phyloP scores from a whole-genome alignment of 2,329 filamentous ascomycete species.

The Onygena corvina region DNA sequence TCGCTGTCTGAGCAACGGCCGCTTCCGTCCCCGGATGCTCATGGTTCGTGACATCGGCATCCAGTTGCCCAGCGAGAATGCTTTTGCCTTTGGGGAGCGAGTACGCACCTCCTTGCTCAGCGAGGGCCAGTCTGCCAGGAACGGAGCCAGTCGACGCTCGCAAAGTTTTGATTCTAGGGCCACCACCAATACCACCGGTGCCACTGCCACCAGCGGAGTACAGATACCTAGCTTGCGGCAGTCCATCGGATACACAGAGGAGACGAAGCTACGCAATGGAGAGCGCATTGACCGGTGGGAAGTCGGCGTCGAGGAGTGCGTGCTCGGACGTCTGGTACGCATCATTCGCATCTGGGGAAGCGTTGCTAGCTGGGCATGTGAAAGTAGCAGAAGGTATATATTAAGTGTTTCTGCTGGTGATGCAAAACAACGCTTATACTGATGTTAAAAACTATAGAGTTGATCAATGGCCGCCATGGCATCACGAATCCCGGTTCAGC shows the following conservation, averaged over 20 bases:
- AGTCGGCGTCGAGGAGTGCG: slow-evolving; percentile 41
- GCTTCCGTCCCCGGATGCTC: slow-evolving; percentile 43
- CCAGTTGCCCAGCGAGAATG: slow-evolving; percentile 45
- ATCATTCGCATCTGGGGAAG: slow-evolving; percentile 45
- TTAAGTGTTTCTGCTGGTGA: not conserved
- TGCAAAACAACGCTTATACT: not conserved
- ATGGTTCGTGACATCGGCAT: slow-evolving; percentile 40
- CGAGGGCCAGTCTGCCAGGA: slow-evolving; percentile 26
- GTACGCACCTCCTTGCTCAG: slow-evolving; percentile 41
- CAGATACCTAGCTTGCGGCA: slow-evolving; percentile 34
- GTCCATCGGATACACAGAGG: slow-evolving; percentile 27
- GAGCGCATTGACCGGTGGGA: slow-evolving; percentile 42
- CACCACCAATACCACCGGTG: not conserved
- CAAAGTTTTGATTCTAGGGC: slow-evolving; percentile 28
- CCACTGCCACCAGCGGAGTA: slow-evolving; percentile 17
- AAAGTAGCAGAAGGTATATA: slow-evolving; percentile 40
- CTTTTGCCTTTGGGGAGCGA: slow-evolving; percentile 44
- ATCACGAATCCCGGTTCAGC: slow-evolving; percentile 39
- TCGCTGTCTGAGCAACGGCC: slow-evolving; percentile 44
- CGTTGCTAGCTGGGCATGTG: slow-evolving; percentile 44
- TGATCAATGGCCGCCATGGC: slow-evolving; percentile 43
- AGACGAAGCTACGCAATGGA: slow-evolving; percentile 31
- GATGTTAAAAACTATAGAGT: slow-evolving; percentile 23
- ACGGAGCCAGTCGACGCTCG: slow-evolving; percentile 21
- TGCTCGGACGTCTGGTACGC: slow-evolving; percentile 44